Evolutionary conservation across 129 eudicot species (phyloP).

Genomic region (Lactuca sativa): DNA sequence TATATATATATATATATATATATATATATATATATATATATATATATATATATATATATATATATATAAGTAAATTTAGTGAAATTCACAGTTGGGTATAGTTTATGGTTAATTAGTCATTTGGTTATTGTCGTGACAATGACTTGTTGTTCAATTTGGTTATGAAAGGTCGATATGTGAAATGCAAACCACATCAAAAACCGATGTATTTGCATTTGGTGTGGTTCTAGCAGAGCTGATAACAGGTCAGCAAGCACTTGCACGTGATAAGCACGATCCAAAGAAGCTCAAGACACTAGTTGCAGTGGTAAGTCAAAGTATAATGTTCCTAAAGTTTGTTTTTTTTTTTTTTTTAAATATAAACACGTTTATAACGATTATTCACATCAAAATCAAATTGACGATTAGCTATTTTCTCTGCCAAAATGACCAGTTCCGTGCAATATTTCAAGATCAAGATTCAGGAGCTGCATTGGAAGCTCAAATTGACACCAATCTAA

Average conservation of each 20-base stretch:
- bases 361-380: not conserved
- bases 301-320: conserved; percentile 30
- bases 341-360: not conserved
- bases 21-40: too few relatives aligned
- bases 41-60: too few relatives aligned
- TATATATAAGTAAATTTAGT: not conserved
- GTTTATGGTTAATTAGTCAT: not conserved
- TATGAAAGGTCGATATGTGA: conserved; percentile 37
- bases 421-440: conserved; percentile 25
- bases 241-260: conserved; percentile 47
- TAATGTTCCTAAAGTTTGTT: not conserved
- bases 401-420: not conserved
- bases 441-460: conserved; percentile 36
- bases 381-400: not conserved
- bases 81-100: not conserved
- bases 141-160: conserved; percentile 14
- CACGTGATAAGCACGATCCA: conserved; percentile 38
- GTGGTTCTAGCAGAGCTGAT: conserved; percentile 46
- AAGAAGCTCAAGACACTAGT: conserved; percentile 36
- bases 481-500: conserved; percentile 30
- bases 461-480: conserved; percentile 36
- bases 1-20: too few relatives aligned
- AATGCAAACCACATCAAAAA: conserved; percentile 45
- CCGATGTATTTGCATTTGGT: conserved; percentile 47
- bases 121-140: conserved; percentile 4